phyloP scores from a whole-genome alignment of 2,329 filamentous ascomycete species.

The Xylaria arbuscula region DNA sequence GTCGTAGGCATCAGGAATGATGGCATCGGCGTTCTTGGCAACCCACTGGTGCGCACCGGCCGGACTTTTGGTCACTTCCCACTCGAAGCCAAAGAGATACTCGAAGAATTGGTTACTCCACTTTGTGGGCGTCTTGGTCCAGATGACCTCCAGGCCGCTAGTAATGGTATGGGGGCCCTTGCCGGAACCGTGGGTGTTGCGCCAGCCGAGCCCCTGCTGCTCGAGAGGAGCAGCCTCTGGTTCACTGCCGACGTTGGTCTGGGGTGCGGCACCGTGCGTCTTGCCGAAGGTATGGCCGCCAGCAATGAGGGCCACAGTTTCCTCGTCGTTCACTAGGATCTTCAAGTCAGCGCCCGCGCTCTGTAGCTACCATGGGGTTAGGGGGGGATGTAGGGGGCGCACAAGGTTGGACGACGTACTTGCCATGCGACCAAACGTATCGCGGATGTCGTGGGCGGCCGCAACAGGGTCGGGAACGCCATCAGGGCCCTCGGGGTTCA shows the following conservation, averaged over 20 bases:
- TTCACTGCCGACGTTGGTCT: slow-evolving; percentile 73
- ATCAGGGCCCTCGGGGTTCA: slow-evolving; percentile 83
- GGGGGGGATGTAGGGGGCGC: not conserved
- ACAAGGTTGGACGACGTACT: slow-evolving; percentile 50
- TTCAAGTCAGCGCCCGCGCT: slow-evolving; percentile 10
- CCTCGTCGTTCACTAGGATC: slow-evolving; percentile 74
- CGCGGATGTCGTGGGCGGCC: slow-evolving; percentile 77
- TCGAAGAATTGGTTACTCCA: slow-evolving; percentile 81
- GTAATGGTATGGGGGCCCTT: slow-evolving; percentile 80
- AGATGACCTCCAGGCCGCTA: slow-evolving; percentile 80
- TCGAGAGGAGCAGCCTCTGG: slow-evolving; percentile 73
- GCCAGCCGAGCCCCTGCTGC: slow-evolving; percentile 78
- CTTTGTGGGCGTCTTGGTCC: slow-evolving; percentile 80
- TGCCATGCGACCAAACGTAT: slow-evolving; percentile 81
- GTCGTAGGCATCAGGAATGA: slow-evolving; percentile 79
- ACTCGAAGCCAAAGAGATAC: slow-evolving; percentile 82
- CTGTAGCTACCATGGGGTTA: too few species aligned
- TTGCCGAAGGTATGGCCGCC: slow-evolving; percentile 85
- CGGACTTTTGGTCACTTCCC: slow-evolving; percentile 80
- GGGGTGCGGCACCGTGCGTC: slow-evolving; percentile 77
- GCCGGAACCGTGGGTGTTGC: slow-evolving; percentile 71
- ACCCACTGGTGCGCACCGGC: slow-evolving; percentile 82
- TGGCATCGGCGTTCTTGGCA: slow-evolving; percentile 72
- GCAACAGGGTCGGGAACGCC: slow-evolving; percentile 76
- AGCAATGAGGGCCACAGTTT: slow-evolving; percentile 82